Base-by-base conservation (phyloP, 179 eudicot species). In the Carnegiea gigantea region DNA sequence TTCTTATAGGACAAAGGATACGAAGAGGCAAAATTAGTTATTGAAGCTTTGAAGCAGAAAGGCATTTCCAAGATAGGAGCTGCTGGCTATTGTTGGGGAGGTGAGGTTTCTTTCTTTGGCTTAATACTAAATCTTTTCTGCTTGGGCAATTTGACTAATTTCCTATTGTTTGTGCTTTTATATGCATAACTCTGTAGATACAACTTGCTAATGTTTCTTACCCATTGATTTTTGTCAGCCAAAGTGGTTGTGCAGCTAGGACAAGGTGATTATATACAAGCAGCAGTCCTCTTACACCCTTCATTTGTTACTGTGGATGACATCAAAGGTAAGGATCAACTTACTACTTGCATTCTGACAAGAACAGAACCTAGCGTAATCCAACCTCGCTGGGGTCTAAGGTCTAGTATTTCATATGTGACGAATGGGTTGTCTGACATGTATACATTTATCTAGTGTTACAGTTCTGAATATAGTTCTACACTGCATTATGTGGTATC, bases 11-110 rank as follows among this genome's bases (percentile, higher is more conserved):
- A 84, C 68, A 89, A 92, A 84, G 95, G 89, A 73, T 84, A 54
- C 82, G 95, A 89, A 86, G 90, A 86, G 68, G 87, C 93, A 64
- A 92, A 89, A 76, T 84, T 84, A 33, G 88, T 93, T 26, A 67
- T 89, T 73, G 89, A 84, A 80, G 90, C 89, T 84, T 80, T 93
- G 64, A 93, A 81, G 70, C 85, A 84, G 73, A 92, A 88, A 79
- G 95, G 97, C 54, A 80, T 92, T 62, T 84, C 92, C 48, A 83
- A 88, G 70, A 80, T 93, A 38, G 95, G 93, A 79, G 93, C 95
- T 60, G 97, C 89, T 60, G 95, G 95, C 48, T 89, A 85, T 81
- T 93, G 97, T 82, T 93, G 93, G 91, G 97, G 95, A 24, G 97
- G 97, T 93, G 76, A 87, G 88, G 71, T 20, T 65, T 46, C 46